These are phyloP conservation scores for Acanthamoeba royreba DNA, from an alignment of 208 protist genomes.

Conservation along the genomic window DNA sequence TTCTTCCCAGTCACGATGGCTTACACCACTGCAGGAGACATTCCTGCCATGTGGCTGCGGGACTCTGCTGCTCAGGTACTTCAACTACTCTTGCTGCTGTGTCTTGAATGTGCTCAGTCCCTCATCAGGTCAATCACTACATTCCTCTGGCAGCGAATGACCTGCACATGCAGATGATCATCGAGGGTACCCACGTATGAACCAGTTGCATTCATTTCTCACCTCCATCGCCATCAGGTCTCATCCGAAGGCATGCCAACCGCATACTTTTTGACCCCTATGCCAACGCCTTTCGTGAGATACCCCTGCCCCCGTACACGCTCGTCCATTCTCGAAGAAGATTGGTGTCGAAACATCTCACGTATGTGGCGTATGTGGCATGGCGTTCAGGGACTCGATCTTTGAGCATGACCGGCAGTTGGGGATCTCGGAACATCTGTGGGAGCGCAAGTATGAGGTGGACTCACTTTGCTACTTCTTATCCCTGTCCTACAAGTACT, in stretches of 20 bases:
- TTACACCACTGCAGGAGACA: conserved; percentile 51
- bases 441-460: conserved; percentile 38
- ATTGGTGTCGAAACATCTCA: no score
- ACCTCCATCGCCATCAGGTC: neutral
- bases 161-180: neutral
- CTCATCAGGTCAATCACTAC: conserved; percentile 6
- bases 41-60: conserved; percentile 68
- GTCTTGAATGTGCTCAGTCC: neutral
- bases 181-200: neutral
- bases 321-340: neutral
- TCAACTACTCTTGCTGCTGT: neutral
- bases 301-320: neutral
- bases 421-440: neutral
- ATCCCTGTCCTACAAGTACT: conserved; percentile 14
- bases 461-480: conserved; percentile 18
- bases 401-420: neutral
- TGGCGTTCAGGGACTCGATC: neutral
- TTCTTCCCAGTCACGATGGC: neutral
- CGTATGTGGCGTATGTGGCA: neutral
- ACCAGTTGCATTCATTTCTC: neutral
- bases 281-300: conserved; percentile 63
- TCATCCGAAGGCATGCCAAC: conserved; percentile 54
- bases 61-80: conserved; percentile 62
- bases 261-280: conserved; percentile 62
- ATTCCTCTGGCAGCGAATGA: conserved; percentile 1